Conservation (phyloP, 179 eudicot genomes). For the Carnegiea gigantea region DNA sequence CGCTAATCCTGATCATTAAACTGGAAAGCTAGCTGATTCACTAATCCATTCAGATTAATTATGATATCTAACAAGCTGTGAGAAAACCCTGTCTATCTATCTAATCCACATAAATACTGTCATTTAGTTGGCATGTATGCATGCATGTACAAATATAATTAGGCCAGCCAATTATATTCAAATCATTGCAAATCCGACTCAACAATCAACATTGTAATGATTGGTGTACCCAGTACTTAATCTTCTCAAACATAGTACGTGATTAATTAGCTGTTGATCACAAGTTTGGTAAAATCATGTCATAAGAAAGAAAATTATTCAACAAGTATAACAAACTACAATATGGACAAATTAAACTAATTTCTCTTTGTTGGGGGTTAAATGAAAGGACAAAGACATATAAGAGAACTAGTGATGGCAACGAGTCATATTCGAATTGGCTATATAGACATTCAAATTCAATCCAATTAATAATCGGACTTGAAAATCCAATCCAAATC, state of each 20-base stretch:
- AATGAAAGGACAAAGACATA: no score
- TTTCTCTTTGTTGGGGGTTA: no score
- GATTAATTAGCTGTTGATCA: neutral
- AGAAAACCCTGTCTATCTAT: neutral
- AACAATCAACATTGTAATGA: neutral
- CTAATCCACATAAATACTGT: neutral
- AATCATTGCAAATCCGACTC: neutral
- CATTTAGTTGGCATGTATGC: neutral
- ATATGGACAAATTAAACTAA: no score
- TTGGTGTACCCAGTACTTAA: neutral
- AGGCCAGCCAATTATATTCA: neutral
- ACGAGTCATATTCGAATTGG: no score
- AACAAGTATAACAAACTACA: no score
- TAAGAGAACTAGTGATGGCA: no score
- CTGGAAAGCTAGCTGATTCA: constrained; percentile 4
- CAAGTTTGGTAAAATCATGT: neutral
- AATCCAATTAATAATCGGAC: no score
- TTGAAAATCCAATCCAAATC: no score
- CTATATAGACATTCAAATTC: no score
- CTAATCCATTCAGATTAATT: neutral
- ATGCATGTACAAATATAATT: neutral
- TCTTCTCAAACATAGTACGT: neutral
- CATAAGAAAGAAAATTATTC: neutral
- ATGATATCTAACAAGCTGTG: constrained; percentile 2
- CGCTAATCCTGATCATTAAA: neutral